phyloP scores from a whole-genome alignment of 2,329 filamentous ascomycete species.

The Neonectria faginata region DNA sequence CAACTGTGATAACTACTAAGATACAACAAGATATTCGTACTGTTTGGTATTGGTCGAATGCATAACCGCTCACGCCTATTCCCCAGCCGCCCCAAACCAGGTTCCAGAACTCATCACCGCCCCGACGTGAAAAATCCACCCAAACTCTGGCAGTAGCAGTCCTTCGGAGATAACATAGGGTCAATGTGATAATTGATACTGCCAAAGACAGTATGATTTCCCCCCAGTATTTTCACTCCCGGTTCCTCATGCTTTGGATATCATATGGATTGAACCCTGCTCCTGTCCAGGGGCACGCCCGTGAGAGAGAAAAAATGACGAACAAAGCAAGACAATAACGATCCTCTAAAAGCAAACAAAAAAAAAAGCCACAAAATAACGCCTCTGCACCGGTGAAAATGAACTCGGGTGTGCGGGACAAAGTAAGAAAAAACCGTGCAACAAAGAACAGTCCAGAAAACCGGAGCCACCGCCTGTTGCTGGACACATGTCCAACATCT shows the following conservation, averaged over 20 bases:
- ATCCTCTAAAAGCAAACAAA: slow-evolving; percentile 16
- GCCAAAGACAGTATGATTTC: slow-evolving; percentile 7
- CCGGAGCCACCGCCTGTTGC: slow-evolving; percentile 13
- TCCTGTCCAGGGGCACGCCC: not conserved
- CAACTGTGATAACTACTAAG: slow-evolving; percentile 26
- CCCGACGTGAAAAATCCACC: not conserved
- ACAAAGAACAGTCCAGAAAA: slow-evolving; percentile 6
- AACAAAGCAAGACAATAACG: slow-evolving; percentile 8
- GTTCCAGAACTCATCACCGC: not conserved
- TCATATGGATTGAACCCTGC: slow-evolving; percentile 9
- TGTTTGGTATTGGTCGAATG: slow-evolving; percentile 13
- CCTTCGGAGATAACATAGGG: not conserved
- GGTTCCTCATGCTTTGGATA: slow-evolving; percentile 9
- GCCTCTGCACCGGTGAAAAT: slow-evolving; percentile 20
- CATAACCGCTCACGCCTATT: not conserved
- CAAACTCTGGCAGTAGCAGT: not conserved
- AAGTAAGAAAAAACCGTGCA: slow-evolving; percentile 5
- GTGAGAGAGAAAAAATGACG: not conserved
- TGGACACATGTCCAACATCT: slow-evolving; percentile 1
- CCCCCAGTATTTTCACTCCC: not conserved
- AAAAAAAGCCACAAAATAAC: slow-evolving; percentile 17
- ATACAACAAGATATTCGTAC: slow-evolving; percentile 23
- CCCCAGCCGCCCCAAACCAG: not conserved
- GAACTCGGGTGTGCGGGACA: slow-evolving; percentile 9
- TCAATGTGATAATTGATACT: slow-evolving; percentile 27